Percentiles rank a stretch among this genome's conserved stretches.
phyloP scores from a whole-genome alignment of 1,139 yeast genomes.

The Yarrowia galli region DNA sequence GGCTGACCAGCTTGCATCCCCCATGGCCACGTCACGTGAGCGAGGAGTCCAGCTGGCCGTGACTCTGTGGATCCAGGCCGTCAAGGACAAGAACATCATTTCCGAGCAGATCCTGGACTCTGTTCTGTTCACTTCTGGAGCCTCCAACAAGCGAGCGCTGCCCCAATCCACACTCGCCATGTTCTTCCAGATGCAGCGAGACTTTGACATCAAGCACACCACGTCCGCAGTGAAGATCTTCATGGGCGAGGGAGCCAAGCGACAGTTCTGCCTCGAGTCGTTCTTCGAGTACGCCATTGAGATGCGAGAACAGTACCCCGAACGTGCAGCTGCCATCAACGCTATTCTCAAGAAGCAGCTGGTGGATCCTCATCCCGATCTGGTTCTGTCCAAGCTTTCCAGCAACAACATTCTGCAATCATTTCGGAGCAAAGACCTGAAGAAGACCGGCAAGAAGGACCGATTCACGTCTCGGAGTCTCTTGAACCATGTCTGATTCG shows the following conservation, averaged over 20 bases:
- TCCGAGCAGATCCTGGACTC: constrained; percentile 8
- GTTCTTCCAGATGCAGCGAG: constrained; percentile 27
- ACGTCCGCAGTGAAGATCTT: constrained; percentile 10
- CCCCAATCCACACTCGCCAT: constrained; percentile 13
- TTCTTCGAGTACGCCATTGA: constrained; percentile 33
- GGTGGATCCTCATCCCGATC: constrained; percentile 19
- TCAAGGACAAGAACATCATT: not conserved
- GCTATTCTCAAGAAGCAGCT: constrained; percentile 17
- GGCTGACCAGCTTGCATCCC: not conserved
- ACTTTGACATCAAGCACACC: not conserved
- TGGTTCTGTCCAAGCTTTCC: constrained; percentile 27
- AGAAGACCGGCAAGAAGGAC: not conserved
- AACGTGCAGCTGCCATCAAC: constrained; percentile 9
- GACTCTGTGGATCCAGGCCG: constrained; percentile 28
- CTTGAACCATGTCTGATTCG: constrained; percentile 6
- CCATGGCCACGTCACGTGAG: constrained; percentile 17
- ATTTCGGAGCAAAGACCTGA: constrained; percentile 19
- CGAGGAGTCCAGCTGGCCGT: constrained; percentile 21
- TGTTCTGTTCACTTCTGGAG: not conserved
- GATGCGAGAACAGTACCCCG: constrained; percentile 27
- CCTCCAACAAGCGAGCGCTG: not conserved
- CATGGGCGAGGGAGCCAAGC: constrained; percentile 13
- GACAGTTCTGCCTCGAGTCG: constrained; percentile 11
- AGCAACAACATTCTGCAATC: constrained; percentile 23
- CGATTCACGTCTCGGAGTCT: constrained; percentile 17